These are phyloP conservation scores for Chlorella sp. DNA, from an alignment of 139 green algal genomes.

Conservation along the genomic window DNA sequence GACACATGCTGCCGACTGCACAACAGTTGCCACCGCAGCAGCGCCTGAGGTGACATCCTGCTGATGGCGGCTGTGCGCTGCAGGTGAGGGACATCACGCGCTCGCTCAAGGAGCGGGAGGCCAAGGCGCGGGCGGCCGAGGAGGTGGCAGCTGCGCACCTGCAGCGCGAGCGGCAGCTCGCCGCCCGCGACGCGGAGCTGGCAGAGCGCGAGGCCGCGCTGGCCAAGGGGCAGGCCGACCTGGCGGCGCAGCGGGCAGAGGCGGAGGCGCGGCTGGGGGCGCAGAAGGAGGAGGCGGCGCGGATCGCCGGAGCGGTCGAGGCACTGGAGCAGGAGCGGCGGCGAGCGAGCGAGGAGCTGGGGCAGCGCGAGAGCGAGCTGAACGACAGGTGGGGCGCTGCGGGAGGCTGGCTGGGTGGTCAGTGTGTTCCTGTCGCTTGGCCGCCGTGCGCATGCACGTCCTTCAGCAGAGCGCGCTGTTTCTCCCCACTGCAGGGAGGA, in stretches of 20 bases:
- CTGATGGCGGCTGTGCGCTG: neutral
- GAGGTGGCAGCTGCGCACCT: constrained; percentile 23
- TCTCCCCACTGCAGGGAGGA: constrained; percentile 24
- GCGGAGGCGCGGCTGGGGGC: constrained; percentile 17
- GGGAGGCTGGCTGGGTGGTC: too few species aligned
- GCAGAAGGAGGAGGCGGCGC: constrained; percentile 21
- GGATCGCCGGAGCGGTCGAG: constrained; percentile 22
- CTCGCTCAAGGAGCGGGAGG: constrained; percentile 45
- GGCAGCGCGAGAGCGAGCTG: constrained; percentile 18
- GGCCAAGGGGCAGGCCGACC: neutral
- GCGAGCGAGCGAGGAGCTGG: constrained; percentile 2
- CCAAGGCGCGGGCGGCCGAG: constrained; percentile 21
- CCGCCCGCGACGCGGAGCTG: constrained; percentile 10
- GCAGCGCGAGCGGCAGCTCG: constrained; percentile 17
- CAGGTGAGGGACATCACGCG: constrained; percentile 38
- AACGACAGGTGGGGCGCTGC: neutral
- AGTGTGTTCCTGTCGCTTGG: too few species aligned
- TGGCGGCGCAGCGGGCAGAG: constrained; percentile 23
- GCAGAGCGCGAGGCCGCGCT: constrained; percentile 33
- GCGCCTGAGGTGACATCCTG: neutral
- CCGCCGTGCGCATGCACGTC: neutral
- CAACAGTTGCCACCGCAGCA: neutral
- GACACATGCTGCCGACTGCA: neutral
- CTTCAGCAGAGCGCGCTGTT: neutral
- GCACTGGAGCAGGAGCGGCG: constrained; percentile 21